Evolutionary conservation across 2,329 filamentous ascomycete genomes (phyloP).

Genomic region (Alternaria alternata): DNA sequence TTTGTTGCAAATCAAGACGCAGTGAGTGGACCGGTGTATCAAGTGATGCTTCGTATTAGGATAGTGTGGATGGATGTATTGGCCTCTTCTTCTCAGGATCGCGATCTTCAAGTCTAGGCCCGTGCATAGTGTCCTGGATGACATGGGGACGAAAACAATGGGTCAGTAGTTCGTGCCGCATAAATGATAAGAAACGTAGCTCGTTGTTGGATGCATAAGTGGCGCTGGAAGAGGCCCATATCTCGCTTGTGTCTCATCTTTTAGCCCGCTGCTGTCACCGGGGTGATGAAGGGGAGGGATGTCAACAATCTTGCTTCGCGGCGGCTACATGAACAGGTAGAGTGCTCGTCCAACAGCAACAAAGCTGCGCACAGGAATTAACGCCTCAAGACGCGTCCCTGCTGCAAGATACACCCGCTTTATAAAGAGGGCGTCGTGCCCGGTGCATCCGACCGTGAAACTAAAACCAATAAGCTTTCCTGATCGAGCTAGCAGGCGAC

Average conservation of each 20-base stretch:
- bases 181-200: conserved; percentile 9
- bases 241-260: conserved; percentile 20
- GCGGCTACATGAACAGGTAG: neutral
- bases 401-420: conserved; percentile 2
- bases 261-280: conserved; percentile 9
- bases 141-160: neutral
- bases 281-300: conserved; percentile 4
- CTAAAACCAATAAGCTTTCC: conserved; percentile 23
- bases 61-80: conserved; percentile 2
- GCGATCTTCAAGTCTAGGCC: conserved; percentile 3
- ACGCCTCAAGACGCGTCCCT: conserved; percentile 9
- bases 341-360: neutral
- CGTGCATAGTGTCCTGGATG: neutral
- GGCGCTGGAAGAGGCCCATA: conserved; percentile 10
- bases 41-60: neutral
- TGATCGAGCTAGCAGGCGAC: conserved; percentile 29
- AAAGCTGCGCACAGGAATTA: neutral
- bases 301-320: neutral
- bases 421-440: conserved; percentile 8
- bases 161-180: conserved; percentile 5
- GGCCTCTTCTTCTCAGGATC: conserved; percentile 10
- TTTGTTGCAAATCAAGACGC: conserved; percentile 1
- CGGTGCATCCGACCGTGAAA: conserved; percentile 20
- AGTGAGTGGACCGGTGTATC: conserved; percentile 9
- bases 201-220: conserved; percentile 12